Conservation (phyloP, 176 grass and related monocot genomes). For the Aechmea fasciata region DNA sequence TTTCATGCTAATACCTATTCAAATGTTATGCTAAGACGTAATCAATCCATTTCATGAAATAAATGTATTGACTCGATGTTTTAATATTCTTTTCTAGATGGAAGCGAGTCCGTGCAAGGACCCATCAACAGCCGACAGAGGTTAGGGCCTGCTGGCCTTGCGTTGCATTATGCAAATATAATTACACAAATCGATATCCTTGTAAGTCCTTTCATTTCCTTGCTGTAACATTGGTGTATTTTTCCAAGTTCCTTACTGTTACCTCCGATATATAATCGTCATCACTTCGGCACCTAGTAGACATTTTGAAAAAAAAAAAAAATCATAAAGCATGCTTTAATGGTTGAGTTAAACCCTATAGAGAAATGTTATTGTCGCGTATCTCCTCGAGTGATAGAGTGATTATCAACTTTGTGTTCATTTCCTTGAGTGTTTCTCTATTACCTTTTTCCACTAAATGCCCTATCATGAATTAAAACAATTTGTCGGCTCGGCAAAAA, state of each 20-base stretch:
- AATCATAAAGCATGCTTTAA: too few relatives aligned
- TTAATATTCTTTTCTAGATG: slow-evolving; percentile 36
- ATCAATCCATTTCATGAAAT: too few relatives aligned
- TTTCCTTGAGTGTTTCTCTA: neutral
- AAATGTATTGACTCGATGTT: slow-evolving; percentile 10
- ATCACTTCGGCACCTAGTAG: too few relatives aligned
- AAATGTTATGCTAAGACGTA: too few relatives aligned
- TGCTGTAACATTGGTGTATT: neutral
- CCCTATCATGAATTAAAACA: neutral
- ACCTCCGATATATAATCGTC: neutral
- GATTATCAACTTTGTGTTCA: neutral
- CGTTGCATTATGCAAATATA: slow-evolving; percentile 84
- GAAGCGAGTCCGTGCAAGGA: slow-evolving; percentile 28
- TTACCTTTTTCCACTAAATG: neutral
- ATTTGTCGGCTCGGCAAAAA: neutral
- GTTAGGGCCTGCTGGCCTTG: slow-evolving; percentile 56
- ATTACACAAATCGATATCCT: slow-evolving; percentile 69
- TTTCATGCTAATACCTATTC: too few relatives aligned
- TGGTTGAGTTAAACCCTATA: too few relatives aligned
- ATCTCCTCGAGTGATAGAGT: neutral
- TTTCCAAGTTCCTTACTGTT: neutral
- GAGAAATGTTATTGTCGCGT: too few relatives aligned
- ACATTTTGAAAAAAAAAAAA: too few relatives aligned
- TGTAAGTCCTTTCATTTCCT: slow-evolving; percentile 44
- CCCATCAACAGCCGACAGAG: slow-evolving; percentile 36